phyloP scores from a whole-genome alignment of 495 filamentous ascomycete species.

The Penicillium nucicola region DNA sequence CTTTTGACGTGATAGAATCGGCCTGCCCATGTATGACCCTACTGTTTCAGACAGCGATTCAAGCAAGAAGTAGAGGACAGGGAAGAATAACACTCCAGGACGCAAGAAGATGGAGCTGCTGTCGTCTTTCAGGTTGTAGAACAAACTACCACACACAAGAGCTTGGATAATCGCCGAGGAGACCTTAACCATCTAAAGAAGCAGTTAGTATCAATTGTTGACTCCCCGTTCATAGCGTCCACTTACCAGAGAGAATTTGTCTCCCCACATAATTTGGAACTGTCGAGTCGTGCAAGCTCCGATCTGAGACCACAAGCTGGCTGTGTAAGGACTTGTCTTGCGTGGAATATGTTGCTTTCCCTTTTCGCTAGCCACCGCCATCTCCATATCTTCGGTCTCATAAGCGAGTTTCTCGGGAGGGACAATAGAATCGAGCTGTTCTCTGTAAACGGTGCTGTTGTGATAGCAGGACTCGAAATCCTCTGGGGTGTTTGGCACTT shows the following conservation, averaged over 20 bases:
- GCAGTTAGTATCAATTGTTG: too few species aligned
- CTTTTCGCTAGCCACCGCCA: slow-evolving; percentile 47
- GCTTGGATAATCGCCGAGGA: slow-evolving; percentile 34
- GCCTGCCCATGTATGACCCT: slow-evolving; percentile 39
- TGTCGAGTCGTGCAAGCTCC: slow-evolving; percentile 49
- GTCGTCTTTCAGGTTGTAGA: slow-evolving; percentile 37
- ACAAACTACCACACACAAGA: slow-evolving; percentile 39
- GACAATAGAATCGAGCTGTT: slow-evolving; percentile 63
- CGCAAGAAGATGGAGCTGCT: slow-evolving; percentile 40
- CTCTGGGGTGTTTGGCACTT: slow-evolving; percentile 66
- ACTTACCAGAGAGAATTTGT: slow-evolving; percentile 29
- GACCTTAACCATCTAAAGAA: slow-evolving; percentile 13
- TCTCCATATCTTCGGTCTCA: slow-evolving; percentile 39
- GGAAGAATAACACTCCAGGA: slow-evolving; percentile 38
- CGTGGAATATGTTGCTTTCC: slow-evolving; percentile 50
- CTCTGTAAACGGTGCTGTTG: slow-evolving; percentile 59
- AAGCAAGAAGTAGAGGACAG: slow-evolving; percentile 37
- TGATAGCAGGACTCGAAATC: slow-evolving; percentile 73
- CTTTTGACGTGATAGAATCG: slow-evolving; percentile 43
- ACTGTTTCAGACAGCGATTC: slow-evolving; percentile 39
- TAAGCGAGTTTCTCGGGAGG: slow-evolving; percentile 39
- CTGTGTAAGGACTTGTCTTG: slow-evolving; percentile 47
- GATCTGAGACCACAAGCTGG: slow-evolving; percentile 56
- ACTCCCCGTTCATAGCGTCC: too few species aligned
- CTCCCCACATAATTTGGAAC: slow-evolving; percentile 38